phyloP scores from a whole-genome alignment of 2,329 filamentous ascomycete genomes.

The Chaetomiaceae sp. region DNA sequence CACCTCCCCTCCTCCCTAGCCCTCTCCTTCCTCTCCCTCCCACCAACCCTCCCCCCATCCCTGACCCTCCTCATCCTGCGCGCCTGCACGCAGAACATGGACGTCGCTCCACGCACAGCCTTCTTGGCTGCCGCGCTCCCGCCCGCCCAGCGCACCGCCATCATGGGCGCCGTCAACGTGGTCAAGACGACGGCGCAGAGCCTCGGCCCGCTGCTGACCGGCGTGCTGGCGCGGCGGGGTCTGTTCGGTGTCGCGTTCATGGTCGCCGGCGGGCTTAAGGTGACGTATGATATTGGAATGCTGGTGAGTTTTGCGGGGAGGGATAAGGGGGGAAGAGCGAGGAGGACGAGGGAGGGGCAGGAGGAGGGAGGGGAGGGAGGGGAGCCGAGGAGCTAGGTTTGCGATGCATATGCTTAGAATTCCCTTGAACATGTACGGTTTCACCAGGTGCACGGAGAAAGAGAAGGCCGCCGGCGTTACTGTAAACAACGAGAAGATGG shows the following conservation, averaged over 20 bases:
- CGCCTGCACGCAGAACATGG: conserved; percentile 60
- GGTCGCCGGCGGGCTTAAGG: conserved; percentile 57
- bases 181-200: conserved; percentile 60
- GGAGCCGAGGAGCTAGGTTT: too few species aligned
- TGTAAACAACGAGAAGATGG: too few species aligned
- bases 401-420: too few species aligned
- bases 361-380: too few species aligned
- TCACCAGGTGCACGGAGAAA: too few species aligned
- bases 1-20: conserved; percentile 57
- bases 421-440: too few species aligned
- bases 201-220: conserved; percentile 57
- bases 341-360: too few species aligned
- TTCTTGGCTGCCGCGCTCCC: conserved; percentile 62
- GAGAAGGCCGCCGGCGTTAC: too few species aligned
- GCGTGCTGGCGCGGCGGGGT: conserved; percentile 49
- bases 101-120: conserved; percentile 61
- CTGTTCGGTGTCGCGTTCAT: conserved; percentile 49
- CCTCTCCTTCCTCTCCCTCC: conserved; percentile 53
- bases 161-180: conserved; percentile 65
- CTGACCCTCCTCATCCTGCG: conserved; percentile 56
- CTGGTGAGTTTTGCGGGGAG: not conserved
- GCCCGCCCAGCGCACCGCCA: conserved; percentile 60
- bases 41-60: conserved; percentile 36
- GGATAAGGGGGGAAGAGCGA: too few species aligned
- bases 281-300: conserved; percentile 46